Evolutionary conservation across 768 basidiomycete species (phyloP), one percentile per base, ranked within the genome.

Genomic region (Auricularia cornea): DNA sequence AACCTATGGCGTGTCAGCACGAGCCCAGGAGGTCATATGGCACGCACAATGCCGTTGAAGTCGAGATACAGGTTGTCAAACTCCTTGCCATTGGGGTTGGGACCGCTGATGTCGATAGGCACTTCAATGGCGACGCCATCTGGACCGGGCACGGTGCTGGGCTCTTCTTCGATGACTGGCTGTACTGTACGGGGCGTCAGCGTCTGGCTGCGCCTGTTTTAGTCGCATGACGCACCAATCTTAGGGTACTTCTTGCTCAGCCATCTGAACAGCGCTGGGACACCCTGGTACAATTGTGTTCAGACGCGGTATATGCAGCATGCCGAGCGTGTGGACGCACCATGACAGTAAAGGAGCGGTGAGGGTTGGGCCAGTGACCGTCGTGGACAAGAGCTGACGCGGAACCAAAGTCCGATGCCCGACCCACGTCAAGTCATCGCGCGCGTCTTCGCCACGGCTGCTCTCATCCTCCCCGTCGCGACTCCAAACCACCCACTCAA

Each of bases 171-270:
- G 40, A 83, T 77, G 2, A 98, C 95, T 18, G 88, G 84, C 68
- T 76, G 77, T 68, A 91, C 91, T 94, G 63, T 5, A 23, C 60
- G 10, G 62, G 20, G 61, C 12, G n/a, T 28, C 29, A 61, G 23
- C 33, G 44, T 44, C 29, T n/a, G 26, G 51, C 28, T 40, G 65
- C 29, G 48, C 51, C 8, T 32, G 48, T 2, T 33, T 30, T 33
- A 30, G 44, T 6, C 38, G 64, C 30, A 67, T 14, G 2, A 80
- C 87, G 61, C 64, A 91, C 94, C 87, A 70, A 96, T 98, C 82
- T 93, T 98, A 60, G 96, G 94, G 74, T 99, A 99, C 76, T 98
- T 98, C 80, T 90, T 95, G 74, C 94, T 97, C 64, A 98, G 82
- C 95, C 96, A 99, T 72, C 96, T 87, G 78, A 98, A 98, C 66